Conservation (phyloP, 2,329 filamentous ascomycete species). For the Penicillium paneum region DNA sequence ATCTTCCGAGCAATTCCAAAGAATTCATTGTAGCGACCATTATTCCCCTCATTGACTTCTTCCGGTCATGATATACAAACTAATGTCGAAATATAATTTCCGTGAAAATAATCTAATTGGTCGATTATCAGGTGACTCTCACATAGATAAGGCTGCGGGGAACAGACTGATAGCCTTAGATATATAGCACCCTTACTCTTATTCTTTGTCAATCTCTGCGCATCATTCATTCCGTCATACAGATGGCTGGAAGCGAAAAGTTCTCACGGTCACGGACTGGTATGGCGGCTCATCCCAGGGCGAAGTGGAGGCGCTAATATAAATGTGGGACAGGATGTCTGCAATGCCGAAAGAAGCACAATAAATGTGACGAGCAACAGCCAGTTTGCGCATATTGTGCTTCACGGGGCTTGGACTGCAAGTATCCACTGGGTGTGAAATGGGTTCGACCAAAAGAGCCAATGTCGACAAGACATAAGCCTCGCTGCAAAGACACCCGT, state of each 20-base stretch:
- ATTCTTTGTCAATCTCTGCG: not conserved
- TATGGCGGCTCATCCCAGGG: not conserved
- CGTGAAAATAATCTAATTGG: not conserved
- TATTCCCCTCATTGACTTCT: no score
- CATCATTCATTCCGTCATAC: not conserved
- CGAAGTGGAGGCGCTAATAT: not conserved
- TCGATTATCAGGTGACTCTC: conserved; percentile 18
- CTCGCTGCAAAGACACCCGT: conserved; percentile 10
- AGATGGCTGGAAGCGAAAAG: conserved; percentile 16
- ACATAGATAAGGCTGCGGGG: conserved; percentile 14
- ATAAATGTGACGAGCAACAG: conserved; percentile 22
- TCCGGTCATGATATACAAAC: not conserved
- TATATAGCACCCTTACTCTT: not conserved
- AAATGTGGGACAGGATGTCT: conserved; percentile 15
- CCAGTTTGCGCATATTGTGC: conserved; percentile 18
- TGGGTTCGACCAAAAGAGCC: conserved; percentile 18
- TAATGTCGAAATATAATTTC: not conserved
- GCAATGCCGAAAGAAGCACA: conserved; percentile 20
- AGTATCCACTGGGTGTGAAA: conserved; percentile 19
- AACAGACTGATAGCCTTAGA: not conserved
- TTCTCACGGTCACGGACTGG: conserved; percentile 22
- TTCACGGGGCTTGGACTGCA: conserved; percentile 10
- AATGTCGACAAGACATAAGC: conserved; percentile 13
- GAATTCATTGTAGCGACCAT: not conserved
- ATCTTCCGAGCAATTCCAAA: not conserved